Percentiles rank a stretch among this genome's conserved stretches.
phyloP scores from a whole-genome alignment of 1,284 basidiomycete genomes.

The Pseudozyma hubeiensis region DNA sequence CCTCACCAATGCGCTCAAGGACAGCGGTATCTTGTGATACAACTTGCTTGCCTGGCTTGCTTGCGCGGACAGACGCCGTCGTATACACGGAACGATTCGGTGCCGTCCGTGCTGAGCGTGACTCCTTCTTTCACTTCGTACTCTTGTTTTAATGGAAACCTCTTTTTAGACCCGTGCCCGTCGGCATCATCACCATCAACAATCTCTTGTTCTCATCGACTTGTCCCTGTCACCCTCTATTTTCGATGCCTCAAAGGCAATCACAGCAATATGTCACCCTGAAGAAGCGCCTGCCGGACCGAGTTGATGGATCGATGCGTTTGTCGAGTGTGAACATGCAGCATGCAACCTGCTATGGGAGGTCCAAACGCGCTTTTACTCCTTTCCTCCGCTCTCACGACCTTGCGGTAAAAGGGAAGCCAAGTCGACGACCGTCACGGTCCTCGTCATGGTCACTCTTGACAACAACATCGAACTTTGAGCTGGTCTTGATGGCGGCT shows the following conservation, averaged over 20 bases:
- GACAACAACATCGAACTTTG: too few species aligned
- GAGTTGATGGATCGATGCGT: too few species aligned
- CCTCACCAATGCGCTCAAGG: conserved; percentile 53
- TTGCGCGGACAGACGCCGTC: not conserved
- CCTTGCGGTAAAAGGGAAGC: too few species aligned
- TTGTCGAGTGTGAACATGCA: too few species aligned
- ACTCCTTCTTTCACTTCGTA: conserved; percentile 15
- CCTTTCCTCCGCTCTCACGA: too few species aligned
- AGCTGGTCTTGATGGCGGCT: too few species aligned
- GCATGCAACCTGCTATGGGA: too few species aligned
- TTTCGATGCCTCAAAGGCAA: conserved; percentile 6
- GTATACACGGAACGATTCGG: too few species aligned
- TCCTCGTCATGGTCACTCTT: too few species aligned
- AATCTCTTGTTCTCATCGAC: not conserved
- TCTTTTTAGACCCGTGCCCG: conserved; percentile 6
- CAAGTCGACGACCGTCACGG: too few species aligned
- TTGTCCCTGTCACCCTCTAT: not conserved
- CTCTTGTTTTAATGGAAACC: conserved; percentile 43
- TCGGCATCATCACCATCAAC: conserved; percentile 11
- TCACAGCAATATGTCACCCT: conserved; percentile 10
- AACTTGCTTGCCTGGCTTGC: not conserved
- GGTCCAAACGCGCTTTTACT: too few species aligned
- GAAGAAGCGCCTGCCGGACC: not conserved
- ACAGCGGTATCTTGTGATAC: conserved; percentile 50
- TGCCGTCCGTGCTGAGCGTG: too few species aligned